phyloP scores from a whole-genome alignment of 192 early-diverging fungal genomes.

The Martensiomyces pterosporus region DNA sequence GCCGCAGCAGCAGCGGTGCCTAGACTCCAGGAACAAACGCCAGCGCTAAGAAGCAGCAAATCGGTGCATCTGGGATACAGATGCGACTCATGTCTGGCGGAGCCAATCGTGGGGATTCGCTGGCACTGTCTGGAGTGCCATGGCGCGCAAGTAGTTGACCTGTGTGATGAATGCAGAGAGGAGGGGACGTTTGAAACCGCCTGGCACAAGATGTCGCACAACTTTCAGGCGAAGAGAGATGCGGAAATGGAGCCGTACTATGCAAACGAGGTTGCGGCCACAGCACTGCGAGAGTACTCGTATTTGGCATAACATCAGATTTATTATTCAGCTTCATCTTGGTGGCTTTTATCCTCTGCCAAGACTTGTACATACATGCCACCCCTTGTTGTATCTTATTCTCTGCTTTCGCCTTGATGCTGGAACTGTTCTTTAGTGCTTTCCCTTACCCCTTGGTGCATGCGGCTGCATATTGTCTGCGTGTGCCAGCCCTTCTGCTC shows the following conservation, averaged over 20 bases:
- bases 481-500: no score
- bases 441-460: no score
- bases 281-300: slow-evolving; percentile 43
- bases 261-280: slow-evolving; percentile 40
- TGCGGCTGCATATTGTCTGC: no score
- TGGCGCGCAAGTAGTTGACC: slow-evolving; percentile 58
- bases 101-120: slow-evolving; percentile 67
- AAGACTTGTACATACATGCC: no score
- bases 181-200: slow-evolving; percentile 51
- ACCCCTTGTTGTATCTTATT: no score
- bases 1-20: slow-evolving; percentile 11
- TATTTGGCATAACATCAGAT: slow-evolving; percentile 41
- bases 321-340: no score
- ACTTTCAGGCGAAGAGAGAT: slow-evolving; percentile 26
- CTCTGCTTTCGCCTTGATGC: no score
- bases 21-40: slow-evolving; percentile 5
- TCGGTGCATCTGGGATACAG: slow-evolving; percentile 42
- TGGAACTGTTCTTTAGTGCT: no score
- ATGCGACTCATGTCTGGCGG: slow-evolving; percentile 67
- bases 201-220: slow-evolving; percentile 25
- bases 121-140: slow-evolving; percentile 66
- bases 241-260: slow-evolving; percentile 51
- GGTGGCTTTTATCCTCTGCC: no score
- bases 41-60: slow-evolving; percentile 28
- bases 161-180: slow-evolving; percentile 64